phyloP scores from a whole-genome alignment of 148 eudicot species.

The Vaccinium macrocarpon region DNA sequence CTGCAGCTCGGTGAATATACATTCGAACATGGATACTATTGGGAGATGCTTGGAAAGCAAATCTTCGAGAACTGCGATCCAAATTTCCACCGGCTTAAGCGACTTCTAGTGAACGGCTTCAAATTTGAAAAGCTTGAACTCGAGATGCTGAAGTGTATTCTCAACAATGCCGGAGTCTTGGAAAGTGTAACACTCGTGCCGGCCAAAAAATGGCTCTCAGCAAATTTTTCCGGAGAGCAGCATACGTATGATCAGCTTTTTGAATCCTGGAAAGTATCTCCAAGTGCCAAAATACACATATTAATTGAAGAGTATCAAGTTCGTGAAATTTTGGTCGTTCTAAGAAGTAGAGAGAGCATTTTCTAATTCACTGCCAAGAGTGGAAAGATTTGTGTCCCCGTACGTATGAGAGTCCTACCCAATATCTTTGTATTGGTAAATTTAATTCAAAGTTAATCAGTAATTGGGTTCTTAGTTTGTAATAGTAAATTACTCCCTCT shows the following conservation, averaged over 20 bases:
- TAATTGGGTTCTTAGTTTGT: too few relatives aligned
- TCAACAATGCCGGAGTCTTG: neutral
- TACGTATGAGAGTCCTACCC: too few relatives aligned
- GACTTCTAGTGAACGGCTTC: neutral
- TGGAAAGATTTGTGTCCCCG: too few relatives aligned
- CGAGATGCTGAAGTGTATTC: slow-evolving; percentile 4
- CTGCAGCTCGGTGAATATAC: neutral
- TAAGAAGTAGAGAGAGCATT: too few relatives aligned
- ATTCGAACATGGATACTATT: neutral
- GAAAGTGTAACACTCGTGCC: neutral
- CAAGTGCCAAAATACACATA: neutral
- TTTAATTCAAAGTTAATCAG: too few relatives aligned
- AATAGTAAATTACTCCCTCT: too few relatives aligned
- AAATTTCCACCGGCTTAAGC: too few relatives aligned
- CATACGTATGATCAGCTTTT: neutral
- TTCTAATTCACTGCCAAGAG: too few relatives aligned
- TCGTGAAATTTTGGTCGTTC: neutral
- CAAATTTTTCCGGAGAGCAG: neutral
- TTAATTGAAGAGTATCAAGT: neutral
- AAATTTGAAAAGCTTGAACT: neutral
- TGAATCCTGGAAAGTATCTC: neutral
- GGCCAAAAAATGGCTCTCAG: too few relatives aligned
- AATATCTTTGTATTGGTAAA: too few relatives aligned
- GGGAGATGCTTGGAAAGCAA: neutral
- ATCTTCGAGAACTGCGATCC: neutral